A percentile compares a stretch with the other conserved stretches of the same genome.
Evolutionary conservation across 2,329 filamentous ascomycete genomes (phyloP).

Genomic region (Fusarium sp.): DNA sequence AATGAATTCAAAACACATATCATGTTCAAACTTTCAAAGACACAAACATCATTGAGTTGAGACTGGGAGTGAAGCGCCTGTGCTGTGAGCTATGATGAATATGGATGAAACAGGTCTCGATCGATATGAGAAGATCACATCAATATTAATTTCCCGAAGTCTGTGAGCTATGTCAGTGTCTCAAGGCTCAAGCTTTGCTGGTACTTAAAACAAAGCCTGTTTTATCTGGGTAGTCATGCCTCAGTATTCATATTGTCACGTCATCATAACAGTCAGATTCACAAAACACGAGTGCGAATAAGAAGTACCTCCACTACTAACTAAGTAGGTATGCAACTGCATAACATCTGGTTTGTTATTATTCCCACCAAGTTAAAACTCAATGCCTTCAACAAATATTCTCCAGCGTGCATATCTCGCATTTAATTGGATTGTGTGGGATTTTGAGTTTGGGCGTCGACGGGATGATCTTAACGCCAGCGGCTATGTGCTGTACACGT

Average conservation of each 20-base stretch:
- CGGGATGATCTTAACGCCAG: conserved; percentile 6
- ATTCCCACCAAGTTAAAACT: conserved; percentile 14
- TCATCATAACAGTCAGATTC: conserved; percentile 19
- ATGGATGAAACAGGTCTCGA: conserved; percentile 21
- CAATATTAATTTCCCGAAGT: conserved; percentile 16
- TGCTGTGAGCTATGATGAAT: conserved; percentile 27
- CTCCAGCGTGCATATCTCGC: conserved; percentile 9
- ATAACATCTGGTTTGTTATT: not conserved
- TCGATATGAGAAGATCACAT: conserved; percentile 25
- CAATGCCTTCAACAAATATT: conserved; percentile 10
- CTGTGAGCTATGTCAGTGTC: conserved; percentile 22
- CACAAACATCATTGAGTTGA: not conserved
- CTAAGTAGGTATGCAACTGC: not conserved
- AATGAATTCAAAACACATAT: conserved; percentile 37
- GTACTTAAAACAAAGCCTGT: conserved; percentile 6
- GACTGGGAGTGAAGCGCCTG: not conserved
- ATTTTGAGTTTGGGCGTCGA: not conserved
- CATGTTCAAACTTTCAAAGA: conserved; percentile 19
- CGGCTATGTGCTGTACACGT: not conserved
- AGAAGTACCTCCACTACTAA: not conserved
- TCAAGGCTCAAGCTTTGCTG: conserved; percentile 10
- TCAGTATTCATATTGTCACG: conserved; percentile 6
- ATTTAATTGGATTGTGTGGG: conserved; percentile 13
- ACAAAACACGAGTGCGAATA: conserved; percentile 21
- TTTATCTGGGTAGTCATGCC: conserved; percentile 5